These are phyloP conservation scores for Ramicandelaber brevisporus DNA, from an alignment of 192 early-diverging fungal species.

Conservation along the genomic window DNA sequence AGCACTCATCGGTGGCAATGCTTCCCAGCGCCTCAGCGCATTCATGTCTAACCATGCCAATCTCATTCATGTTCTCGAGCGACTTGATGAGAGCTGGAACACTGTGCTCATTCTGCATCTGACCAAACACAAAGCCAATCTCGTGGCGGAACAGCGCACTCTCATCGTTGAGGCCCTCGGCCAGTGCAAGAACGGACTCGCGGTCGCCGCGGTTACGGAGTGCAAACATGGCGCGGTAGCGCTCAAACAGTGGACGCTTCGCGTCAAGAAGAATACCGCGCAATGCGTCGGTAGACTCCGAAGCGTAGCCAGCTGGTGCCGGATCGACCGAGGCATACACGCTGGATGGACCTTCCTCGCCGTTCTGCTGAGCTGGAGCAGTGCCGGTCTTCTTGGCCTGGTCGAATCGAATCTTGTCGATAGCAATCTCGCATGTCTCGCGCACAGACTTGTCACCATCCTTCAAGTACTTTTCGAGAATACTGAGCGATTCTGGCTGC, in stretches of 20 bases:
- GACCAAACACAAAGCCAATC: slow-evolving; percentile 89
- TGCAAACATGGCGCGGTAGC: slow-evolving; percentile 89
- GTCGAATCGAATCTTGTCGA: slow-evolving; percentile 65
- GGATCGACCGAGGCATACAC: slow-evolving; percentile 71
- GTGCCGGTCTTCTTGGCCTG: slow-evolving; percentile 19
- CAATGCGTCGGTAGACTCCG: slow-evolving; percentile 36
- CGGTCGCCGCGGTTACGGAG: slow-evolving; percentile 60
- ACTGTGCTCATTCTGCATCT: slow-evolving; percentile 77
- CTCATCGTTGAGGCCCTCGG: slow-evolving; percentile 55
- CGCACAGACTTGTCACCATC: slow-evolving; percentile 42
- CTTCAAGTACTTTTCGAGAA: slow-evolving; percentile 49
- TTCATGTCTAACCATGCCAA: slow-evolving; percentile 88
- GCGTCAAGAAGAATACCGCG: slow-evolving; percentile 34
- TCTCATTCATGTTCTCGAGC: slow-evolving; percentile 50
- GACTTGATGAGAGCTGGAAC: slow-evolving; percentile 60
- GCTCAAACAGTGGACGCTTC: slow-evolving; percentile 53
- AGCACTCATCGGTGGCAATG: slow-evolving; percentile 71
- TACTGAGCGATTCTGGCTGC: slow-evolving; percentile 26
- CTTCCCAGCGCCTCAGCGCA: slow-evolving; percentile 90
- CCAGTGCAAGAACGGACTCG: slow-evolving; percentile 60
- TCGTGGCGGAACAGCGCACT: slow-evolving; percentile 80
- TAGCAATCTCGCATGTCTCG: slow-evolving; percentile 77
- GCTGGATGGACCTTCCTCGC: slow-evolving; percentile 8
- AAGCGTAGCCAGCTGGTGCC: slow-evolving; percentile 45
- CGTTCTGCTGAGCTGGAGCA: slow-evolving; percentile 4